Percentiles rank a stretch among this genome's conserved stretches.
phyloP scores from a whole-genome alignment of 2,329 filamentous ascomycete species.

The Pseudogymnoascus sp. region DNA sequence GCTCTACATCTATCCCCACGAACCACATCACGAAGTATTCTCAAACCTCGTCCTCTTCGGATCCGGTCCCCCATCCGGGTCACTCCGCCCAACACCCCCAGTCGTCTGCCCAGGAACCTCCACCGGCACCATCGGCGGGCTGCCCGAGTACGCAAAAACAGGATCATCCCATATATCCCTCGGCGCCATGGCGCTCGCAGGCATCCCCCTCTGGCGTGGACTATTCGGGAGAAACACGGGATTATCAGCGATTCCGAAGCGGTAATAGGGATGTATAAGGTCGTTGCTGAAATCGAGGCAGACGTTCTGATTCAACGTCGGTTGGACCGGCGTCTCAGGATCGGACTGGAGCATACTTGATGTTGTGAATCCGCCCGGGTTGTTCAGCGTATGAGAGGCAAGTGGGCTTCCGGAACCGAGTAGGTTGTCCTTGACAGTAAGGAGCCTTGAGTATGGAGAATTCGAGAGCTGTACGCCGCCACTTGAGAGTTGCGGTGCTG shows the following conservation, averaged over 20 bases:
- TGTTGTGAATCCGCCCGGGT: neutral
- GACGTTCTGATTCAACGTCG: neutral
- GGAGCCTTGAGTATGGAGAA: neutral
- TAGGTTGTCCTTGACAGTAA: neutral
- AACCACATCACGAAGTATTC: neutral
- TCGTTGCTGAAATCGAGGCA: neutral
- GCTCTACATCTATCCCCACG: neutral
- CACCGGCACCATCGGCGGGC: neutral
- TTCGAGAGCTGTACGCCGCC: neutral
- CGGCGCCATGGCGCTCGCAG: neutral
- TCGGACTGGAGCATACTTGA: neutral
- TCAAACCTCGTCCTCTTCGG: neutral
- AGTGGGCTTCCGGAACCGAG: neutral
- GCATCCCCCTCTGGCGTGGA: neutral
- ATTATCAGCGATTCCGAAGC: neutral
- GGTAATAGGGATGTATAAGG: neutral
- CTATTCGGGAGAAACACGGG: neutral
- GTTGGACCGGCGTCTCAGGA: neutral
- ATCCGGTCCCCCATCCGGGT: neutral
- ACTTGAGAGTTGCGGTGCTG: neutral
- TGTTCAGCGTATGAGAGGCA: neutral
- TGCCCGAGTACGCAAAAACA: neutral
- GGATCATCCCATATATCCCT: slow-evolving; percentile 9
- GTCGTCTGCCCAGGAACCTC: neutral
- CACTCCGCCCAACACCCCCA: neutral